These are phyloP conservation scores for Trichoderma guizhouense DNA, from an alignment of 2,329 filamentous ascomycete genomes.

Conservation along the genomic window DNA sequence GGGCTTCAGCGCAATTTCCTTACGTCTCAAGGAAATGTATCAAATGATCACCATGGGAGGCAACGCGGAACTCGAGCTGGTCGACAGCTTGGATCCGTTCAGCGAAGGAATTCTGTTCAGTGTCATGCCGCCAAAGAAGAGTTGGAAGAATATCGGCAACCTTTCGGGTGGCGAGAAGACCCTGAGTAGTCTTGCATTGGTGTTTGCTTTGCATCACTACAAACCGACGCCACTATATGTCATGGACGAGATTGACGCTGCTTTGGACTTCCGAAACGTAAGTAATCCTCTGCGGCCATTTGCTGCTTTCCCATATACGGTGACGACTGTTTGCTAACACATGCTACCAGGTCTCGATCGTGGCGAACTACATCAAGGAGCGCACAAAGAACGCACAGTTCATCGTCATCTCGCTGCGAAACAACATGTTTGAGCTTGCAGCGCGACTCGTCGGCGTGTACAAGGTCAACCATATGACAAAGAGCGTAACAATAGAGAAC, in stretches of 20 bases:
- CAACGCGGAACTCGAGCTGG: conserved; percentile 94
- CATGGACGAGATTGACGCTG: conserved; percentile 99
- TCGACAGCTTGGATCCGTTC: conserved; percentile 94
- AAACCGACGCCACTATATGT: conserved; percentile 97
- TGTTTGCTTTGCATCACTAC: conserved; percentile 98
- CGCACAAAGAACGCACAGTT: conserved; percentile 99
- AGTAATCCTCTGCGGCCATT: conserved; percentile 40
- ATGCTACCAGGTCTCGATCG: conserved; percentile 75
- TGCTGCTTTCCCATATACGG: conserved; percentile 13
- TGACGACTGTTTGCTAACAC: conserved; percentile 23
- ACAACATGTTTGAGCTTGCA: conserved; percentile 99
- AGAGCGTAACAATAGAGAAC: conserved; percentile 87
- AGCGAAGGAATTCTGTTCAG: conserved; percentile 95
- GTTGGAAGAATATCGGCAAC: conserved; percentile 99
- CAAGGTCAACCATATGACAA: conserved; percentile 99
- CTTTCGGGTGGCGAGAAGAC: conserved; percentile 97
- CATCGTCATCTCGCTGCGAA: conserved; percentile 94
- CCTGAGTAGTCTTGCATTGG: conserved; percentile 82
- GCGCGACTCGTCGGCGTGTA: conserved; percentile 93
- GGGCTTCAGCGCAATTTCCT: conserved; percentile 88
- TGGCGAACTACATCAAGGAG: conserved; percentile 98
- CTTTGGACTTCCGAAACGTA: conserved; percentile 95
- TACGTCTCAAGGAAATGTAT: conserved; percentile 98
- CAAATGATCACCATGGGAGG: conserved; percentile 99
- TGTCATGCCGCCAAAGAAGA: conserved; percentile 99